These are phyloP conservation scores for Hyaloperonospora brassicae DNA, from an alignment of 352 stramenopile genomes.

Conservation along the genomic window DNA sequence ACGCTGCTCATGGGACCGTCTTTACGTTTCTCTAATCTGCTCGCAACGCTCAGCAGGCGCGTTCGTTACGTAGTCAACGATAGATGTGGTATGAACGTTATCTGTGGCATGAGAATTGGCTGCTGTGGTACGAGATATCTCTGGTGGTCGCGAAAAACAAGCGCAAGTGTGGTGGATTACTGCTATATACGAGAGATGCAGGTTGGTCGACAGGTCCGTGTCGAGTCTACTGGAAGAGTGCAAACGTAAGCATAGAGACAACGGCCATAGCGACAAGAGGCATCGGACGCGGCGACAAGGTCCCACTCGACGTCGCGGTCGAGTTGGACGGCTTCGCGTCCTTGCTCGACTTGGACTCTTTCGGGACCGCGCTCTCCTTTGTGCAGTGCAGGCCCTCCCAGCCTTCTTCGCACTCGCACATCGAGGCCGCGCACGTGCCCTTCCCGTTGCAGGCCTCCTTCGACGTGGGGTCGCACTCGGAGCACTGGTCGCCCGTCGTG, in stretches of 20 bases:
- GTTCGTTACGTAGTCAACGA: too few relatives aligned
- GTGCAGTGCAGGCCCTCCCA: slow-evolving; percentile 65
- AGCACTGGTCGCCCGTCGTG: slow-evolving; percentile 64
- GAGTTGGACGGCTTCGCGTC: slow-evolving; percentile 10
- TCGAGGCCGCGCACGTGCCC: slow-evolving; percentile 43
- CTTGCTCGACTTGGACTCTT: slow-evolving; percentile 22
- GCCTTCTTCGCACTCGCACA: slow-evolving; percentile 48
- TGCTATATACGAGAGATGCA: too few relatives aligned
- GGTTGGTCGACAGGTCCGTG: too few relatives aligned
- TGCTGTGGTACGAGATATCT: too few relatives aligned
- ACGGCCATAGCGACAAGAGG: slow-evolving; percentile 20
- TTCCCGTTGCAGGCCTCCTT: slow-evolving; percentile 52
- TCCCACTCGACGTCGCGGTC: slow-evolving; percentile 12
- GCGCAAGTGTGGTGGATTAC: too few relatives aligned
- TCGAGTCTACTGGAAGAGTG: slow-evolving; percentile 30
- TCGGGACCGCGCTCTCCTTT: slow-evolving; percentile 44
- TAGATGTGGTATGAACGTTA: too few relatives aligned
- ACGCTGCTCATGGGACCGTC: too few relatives aligned
- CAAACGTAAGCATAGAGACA: slow-evolving; percentile 22
- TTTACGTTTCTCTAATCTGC: too few relatives aligned
- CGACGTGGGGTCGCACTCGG: slow-evolving; percentile 41
- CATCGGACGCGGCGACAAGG: slow-evolving; percentile 15
- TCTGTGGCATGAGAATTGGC: too few relatives aligned
- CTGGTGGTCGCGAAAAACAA: too few relatives aligned
- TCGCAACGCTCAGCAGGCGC: too few relatives aligned